A percentile compares a stretch with the other conserved stretches of the same genome.
These are phyloP conservation scores for Saturnispora bothae DNA, from an alignment of 805 yeast species.

Conservation along the genomic window DNA sequence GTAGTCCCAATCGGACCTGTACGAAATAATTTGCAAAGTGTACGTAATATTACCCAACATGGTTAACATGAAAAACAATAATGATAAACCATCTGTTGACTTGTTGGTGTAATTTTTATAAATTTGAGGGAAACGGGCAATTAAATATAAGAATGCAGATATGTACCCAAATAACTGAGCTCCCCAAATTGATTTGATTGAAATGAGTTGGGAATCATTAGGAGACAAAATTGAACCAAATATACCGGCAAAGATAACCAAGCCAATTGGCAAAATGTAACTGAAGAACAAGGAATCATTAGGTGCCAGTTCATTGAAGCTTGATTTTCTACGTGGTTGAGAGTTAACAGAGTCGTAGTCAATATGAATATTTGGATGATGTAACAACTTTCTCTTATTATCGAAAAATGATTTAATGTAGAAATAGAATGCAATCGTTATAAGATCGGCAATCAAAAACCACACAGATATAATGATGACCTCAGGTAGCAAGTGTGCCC, in stretches of 20 bases:
- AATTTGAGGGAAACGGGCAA: conserved; percentile 77
- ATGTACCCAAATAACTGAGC: conserved; percentile 63
- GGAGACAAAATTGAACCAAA: conserved; percentile 48
- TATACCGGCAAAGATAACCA: conserved; percentile 54
- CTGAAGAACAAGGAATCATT: conserved; percentile 35
- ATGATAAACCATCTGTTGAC: conserved; percentile 78
- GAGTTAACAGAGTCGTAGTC: conserved; percentile 5
- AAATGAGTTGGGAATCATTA: conserved; percentile 11
- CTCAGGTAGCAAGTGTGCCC: conserved; percentile 63
- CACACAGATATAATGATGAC: conserved; percentile 62
- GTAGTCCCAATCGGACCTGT: conserved; percentile 51
- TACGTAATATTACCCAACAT: conserved; percentile 68
- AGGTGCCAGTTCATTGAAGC: conserved; percentile 44
- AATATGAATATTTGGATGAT: conserved; percentile 10
- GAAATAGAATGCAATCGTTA: conserved; percentile 48
- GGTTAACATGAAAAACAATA: conserved; percentile 67
- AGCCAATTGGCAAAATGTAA: conserved; percentile 47
- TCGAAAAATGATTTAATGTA: conserved; percentile 46
- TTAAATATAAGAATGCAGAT: conserved; percentile 57
- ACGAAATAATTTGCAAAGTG: conserved; percentile 61
- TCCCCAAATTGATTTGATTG: conserved; percentile 16
- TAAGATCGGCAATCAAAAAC: conserved; percentile 66
- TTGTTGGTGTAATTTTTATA: conserved; percentile 65
- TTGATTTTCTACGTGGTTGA: conserved; percentile 16
- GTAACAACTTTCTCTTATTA: conserved; percentile 16